These are phyloP conservation scores for Rugosomyces carneus DNA, from an alignment of 1,284 basidiomycete species.

Conservation along the genomic window DNA sequence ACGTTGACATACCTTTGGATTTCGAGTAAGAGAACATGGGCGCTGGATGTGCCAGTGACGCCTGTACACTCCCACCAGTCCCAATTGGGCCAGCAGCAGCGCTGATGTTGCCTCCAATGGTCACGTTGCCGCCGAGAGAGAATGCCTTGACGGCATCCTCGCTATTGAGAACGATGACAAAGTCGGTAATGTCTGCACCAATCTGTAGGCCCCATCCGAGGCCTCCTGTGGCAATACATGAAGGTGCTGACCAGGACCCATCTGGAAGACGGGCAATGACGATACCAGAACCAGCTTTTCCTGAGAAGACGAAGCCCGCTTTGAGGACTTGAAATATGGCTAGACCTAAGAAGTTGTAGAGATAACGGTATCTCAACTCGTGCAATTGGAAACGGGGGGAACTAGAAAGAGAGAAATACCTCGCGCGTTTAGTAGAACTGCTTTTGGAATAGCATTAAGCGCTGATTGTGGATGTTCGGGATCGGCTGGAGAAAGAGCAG, in stretches of 20 bases:
- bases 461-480: slow-evolving; percentile 86
- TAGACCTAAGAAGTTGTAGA: slow-evolving; percentile 50
- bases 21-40: slow-evolving; percentile 98
- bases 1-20: slow-evolving; percentile 64
- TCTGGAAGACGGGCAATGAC: slow-evolving; percentile 94
- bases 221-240: slow-evolving; percentile 96
- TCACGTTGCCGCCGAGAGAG: slow-evolving; percentile 92
- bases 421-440: slow-evolving; percentile 84
- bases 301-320: slow-evolving; percentile 94
- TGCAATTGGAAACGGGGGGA: background rate
- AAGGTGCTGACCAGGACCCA: slow-evolving; percentile 96
- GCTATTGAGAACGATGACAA: slow-evolving; percentile 93
- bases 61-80: slow-evolving; percentile 88
- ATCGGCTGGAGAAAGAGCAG: slow-evolving; percentile 61
- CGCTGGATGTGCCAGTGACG: slow-evolving; percentile 85
- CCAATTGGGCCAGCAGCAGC: slow-evolving; percentile 91
- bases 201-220: slow-evolving; percentile 96
- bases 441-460: slow-evolving; percentile 93
- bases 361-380: background rate
- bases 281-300: slow-evolving; percentile 91
- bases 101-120: slow-evolving; percentile 85
- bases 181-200: slow-evolving; percentile 84
- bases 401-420: slow-evolving; percentile 37
- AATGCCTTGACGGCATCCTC: slow-evolving; percentile 96
- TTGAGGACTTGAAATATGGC: slow-evolving; percentile 95